These are phyloP conservation scores for Gleditsia sinensis DNA, from an alignment of 306 rosid genomes.

Conservation along the genomic window DNA sequence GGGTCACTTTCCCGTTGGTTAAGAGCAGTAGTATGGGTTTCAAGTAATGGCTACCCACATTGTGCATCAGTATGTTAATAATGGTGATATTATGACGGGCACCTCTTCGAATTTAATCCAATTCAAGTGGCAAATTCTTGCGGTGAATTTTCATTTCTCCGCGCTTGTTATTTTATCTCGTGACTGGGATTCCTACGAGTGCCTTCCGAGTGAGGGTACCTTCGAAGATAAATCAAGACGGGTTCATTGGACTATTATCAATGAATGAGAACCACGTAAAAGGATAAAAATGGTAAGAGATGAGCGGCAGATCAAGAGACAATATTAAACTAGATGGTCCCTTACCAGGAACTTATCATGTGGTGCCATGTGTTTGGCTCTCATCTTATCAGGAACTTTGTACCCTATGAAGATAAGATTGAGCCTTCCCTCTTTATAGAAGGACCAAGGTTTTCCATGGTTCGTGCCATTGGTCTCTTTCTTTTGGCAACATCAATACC, in stretches of 20 bases:
- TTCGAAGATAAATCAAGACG: too few species aligned
- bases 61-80: neutral
- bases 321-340: neutral
- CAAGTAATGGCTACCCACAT: too few species aligned
- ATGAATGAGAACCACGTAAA: neutral
- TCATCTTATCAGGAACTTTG: constrained; percentile 32
- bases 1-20: too few species aligned
- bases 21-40: too few species aligned
- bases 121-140: neutral
- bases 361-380: constrained; percentile 45
- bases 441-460: constrained; percentile 1
- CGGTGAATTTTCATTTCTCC: neutral
- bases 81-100: neutral
- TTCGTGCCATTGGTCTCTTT: constrained; percentile 39
- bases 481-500: constrained; percentile 29
- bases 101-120: neutral
- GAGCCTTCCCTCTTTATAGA: neutral
- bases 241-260: too few species aligned
- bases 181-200: neutral
- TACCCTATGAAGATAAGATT: constrained; percentile 34
- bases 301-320: neutral
- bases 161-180: neutral
- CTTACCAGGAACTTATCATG: neutral
- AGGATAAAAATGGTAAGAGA: constrained; percentile 5
- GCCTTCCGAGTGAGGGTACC: constrained; percentile 17